These are phyloP conservation scores for Saposhnikovia divaricata DNA, from an alignment of 129 eudicot genomes.

Conservation along the genomic window DNA sequence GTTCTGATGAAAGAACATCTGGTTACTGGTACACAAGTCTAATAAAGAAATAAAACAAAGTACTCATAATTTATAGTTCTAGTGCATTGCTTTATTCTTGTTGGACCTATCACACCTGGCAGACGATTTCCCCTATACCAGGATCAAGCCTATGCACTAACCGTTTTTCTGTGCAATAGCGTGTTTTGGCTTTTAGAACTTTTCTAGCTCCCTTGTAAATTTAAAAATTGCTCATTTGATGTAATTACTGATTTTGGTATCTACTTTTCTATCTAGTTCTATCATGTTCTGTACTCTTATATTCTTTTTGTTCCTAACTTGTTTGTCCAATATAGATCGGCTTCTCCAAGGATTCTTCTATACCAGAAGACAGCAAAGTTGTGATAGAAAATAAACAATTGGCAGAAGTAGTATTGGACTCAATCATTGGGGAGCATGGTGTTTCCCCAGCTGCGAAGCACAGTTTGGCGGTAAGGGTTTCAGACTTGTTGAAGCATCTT, in stretches of 20 bases:
- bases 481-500: conserved; percentile 37
- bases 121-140: neutral
- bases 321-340: conserved; percentile 40
- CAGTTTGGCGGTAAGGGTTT: conserved; percentile 64
- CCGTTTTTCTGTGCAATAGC: neutral
- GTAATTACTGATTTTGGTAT: neutral
- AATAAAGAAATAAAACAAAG: neutral
- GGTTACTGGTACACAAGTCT: neutral
- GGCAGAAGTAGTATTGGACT: conserved; percentile 62
- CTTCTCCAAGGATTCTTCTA: conserved; percentile 46
- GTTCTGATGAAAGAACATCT: neutral
- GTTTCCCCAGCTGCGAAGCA: conserved; percentile 78
- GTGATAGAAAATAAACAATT: conserved; percentile 52
- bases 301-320: neutral
- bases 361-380: conserved; percentile 47
- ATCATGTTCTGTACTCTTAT: neutral
- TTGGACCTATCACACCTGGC: neutral
- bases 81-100: neutral
- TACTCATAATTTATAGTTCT: neutral
- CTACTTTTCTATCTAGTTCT: neutral
- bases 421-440: conserved; percentile 78
- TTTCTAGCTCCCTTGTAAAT: neutral
- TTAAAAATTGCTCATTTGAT: neutral
- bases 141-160: neutral
- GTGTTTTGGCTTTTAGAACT: neutral